phyloP scores from a whole-genome alignment of 2,329 filamentous ascomycete genomes.

The Trichophyton benhamiae region DNA sequence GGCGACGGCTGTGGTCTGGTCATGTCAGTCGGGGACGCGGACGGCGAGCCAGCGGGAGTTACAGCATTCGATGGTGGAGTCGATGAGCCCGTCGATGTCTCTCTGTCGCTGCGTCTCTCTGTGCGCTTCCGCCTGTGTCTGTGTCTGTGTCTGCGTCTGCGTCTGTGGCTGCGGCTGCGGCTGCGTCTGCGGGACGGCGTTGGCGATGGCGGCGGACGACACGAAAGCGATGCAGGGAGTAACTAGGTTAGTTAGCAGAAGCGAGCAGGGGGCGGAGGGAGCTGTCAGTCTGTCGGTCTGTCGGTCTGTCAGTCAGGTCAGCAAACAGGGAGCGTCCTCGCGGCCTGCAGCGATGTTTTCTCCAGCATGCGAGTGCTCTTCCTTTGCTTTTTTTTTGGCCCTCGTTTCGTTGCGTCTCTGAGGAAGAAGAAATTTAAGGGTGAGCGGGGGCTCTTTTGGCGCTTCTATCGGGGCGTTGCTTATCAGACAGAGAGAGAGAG shows the following conservation, averaged over 20 bases:
- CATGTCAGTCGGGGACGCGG: slow-evolving; percentile 17
- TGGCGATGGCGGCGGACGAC: neutral
- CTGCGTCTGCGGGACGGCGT: neutral
- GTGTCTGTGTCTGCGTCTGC: too few species aligned
- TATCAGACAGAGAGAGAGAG: neutral
- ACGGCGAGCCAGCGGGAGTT: neutral
- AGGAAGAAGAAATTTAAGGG: slow-evolving; percentile 6
- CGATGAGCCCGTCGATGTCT: neutral
- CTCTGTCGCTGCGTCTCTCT: neutral
- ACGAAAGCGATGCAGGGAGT: neutral
- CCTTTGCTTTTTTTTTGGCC: neutral
- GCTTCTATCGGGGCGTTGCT: neutral
- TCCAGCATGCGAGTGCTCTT: neutral
- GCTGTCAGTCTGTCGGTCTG: neutral
- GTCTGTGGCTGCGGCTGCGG: neutral
- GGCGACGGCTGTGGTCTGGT: slow-evolving; percentile 8
- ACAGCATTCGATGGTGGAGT: neutral
- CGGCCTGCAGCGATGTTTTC: neutral
- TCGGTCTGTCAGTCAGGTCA: neutral
- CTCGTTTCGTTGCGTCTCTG: neutral
- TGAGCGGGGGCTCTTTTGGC: neutral
- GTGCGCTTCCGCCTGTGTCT: too few species aligned
- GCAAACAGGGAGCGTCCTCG: neutral
- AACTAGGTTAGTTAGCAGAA: neutral
- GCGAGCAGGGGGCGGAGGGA: neutral